phyloP scores from a whole-genome alignment of 805 yeast genomes.

The Priceomyces haplophilus region DNA sequence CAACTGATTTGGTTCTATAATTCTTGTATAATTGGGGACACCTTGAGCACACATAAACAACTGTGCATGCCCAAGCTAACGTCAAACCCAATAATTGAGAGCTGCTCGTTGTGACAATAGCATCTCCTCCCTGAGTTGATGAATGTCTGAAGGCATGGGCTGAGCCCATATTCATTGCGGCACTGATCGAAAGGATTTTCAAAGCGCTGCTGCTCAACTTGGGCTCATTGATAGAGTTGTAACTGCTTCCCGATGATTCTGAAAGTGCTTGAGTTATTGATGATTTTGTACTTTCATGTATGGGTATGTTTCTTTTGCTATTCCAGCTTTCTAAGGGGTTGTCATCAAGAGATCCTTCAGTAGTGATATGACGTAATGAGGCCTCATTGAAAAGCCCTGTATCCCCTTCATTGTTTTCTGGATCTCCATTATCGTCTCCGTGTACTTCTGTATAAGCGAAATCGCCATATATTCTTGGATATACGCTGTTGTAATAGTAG shows the following conservation, averaged over 20 bases:
- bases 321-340: not conserved
- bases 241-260: slow-evolving; percentile 14
- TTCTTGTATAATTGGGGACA: slow-evolving; percentile 83
- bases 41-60: slow-evolving; percentile 72
- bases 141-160: not conserved
- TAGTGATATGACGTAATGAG: not conserved
- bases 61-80: slow-evolving; percentile 78
- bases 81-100: slow-evolving; percentile 16
- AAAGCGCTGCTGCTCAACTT: not conserved
- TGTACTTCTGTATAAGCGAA: slow-evolving; percentile 1
- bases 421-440: not conserved
- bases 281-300: slow-evolving; percentile 2
- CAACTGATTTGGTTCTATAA: slow-evolving; percentile 73
- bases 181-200: slow-evolving; percentile 8
- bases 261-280: slow-evolving; percentile 2
- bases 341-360: not conserved
- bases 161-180: slow-evolving; percentile 6
- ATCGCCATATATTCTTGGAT: slow-evolving; percentile 21
- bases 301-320: not conserved
- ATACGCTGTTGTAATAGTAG: slow-evolving; percentile 40
- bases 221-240: slow-evolving; percentile 11
- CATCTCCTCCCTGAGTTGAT: not conserved
- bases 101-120: not conserved
- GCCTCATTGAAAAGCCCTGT: not conserved
- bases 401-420: not conserved